Conservation (phyloP, 83 land plant species). For the Thuja plicata region DNA sequence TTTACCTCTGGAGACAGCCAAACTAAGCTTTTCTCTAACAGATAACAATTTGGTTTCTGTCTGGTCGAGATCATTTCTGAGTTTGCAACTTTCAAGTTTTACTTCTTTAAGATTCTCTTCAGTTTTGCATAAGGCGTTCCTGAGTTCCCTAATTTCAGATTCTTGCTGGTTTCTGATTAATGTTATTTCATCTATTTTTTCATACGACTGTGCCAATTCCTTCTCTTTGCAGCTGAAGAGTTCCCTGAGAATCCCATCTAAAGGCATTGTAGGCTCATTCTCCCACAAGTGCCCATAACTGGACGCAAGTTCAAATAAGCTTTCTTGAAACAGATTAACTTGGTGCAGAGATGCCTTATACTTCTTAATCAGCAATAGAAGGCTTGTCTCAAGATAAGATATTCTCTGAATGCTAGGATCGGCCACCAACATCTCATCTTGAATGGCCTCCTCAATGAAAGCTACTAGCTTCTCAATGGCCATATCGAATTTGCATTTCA, state of each 20-base stretch:
- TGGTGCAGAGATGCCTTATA: constrained; percentile 27
- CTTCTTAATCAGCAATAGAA: constrained; percentile 28
- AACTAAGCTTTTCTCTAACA: constrained; percentile 24
- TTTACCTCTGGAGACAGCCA: constrained; percentile 10
- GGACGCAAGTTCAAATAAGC: constrained; percentile 19
- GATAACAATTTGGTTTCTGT: constrained; percentile 43
- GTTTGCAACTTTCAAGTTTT: constrained; percentile 31
- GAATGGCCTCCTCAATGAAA: constrained; percentile 18
- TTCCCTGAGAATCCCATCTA: constrained; percentile 22
- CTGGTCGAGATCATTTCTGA: constrained; percentile 58
- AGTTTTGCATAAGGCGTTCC: constrained; percentile 21
- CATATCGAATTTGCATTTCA: constrained; percentile 20
- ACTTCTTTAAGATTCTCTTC: constrained; percentile 24
- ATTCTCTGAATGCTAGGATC: constrained; percentile 21
- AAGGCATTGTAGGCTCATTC: constrained; percentile 19
- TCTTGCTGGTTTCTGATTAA: constrained; percentile 21
- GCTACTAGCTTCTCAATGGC: constrained; percentile 27
- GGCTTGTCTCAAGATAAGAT: constrained; percentile 31
- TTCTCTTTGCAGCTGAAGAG: constrained; percentile 30
- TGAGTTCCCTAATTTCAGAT: constrained; percentile 34
- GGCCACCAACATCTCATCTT: constrained; percentile 21
- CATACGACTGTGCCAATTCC: constrained; percentile 21
- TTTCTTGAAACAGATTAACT: constrained; percentile 28
- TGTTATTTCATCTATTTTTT: constrained; percentile 21
- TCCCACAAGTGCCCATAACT: constrained; percentile 7